Evolutionary conservation across 2,329 filamentous ascomycete genomes (phyloP).

Genomic region (Penicillium sp.): DNA sequence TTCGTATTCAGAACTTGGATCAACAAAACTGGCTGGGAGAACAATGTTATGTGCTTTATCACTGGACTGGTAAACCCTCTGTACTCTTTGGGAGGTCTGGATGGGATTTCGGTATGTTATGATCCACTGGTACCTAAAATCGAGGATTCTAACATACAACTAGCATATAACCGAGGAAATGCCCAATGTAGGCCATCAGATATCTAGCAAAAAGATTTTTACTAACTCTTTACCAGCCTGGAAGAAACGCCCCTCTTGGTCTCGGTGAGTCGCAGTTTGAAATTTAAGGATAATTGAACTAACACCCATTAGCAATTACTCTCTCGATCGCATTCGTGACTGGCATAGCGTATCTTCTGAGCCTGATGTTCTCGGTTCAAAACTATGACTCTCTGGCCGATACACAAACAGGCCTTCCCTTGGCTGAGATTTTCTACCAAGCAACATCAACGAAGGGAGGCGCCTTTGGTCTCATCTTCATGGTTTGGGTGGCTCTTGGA

Average conservation of each 20-base stretch:
- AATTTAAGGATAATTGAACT: conserved; percentile 11
- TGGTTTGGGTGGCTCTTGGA: conserved; percentile 38
- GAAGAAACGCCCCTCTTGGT: conserved; percentile 36
- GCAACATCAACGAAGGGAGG: conserved; percentile 57
- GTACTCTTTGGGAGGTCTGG: conserved; percentile 54
- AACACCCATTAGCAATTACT: conserved; percentile 41
- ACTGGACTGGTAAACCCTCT: conserved; percentile 55
- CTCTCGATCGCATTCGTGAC: conserved; percentile 57
- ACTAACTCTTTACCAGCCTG: conserved; percentile 26
- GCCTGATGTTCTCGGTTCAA: conserved; percentile 58
- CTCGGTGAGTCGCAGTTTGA: conserved; percentile 24
- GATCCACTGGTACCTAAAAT: neutral
- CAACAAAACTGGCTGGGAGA: conserved; percentile 59
- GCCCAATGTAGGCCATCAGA: conserved; percentile 47
- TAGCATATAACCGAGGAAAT: conserved; percentile 58
- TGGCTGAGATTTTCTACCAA: conserved; percentile 69
- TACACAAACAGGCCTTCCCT: conserved; percentile 56
- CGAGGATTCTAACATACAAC: neutral
- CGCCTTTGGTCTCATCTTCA: conserved; percentile 56
- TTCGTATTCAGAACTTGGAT: conserved; percentile 59
- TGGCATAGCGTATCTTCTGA: conserved; percentile 54
- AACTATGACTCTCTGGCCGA: conserved; percentile 50
- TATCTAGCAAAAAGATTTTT: neutral
- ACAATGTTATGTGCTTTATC: conserved; percentile 56
- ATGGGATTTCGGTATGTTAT: conserved; percentile 46